Evolutionary conservation across 2,329 filamentous ascomycete genomes (phyloP), one percentile per base, ranked within the genome.

Genomic region (Leptographium flavum): DNA sequence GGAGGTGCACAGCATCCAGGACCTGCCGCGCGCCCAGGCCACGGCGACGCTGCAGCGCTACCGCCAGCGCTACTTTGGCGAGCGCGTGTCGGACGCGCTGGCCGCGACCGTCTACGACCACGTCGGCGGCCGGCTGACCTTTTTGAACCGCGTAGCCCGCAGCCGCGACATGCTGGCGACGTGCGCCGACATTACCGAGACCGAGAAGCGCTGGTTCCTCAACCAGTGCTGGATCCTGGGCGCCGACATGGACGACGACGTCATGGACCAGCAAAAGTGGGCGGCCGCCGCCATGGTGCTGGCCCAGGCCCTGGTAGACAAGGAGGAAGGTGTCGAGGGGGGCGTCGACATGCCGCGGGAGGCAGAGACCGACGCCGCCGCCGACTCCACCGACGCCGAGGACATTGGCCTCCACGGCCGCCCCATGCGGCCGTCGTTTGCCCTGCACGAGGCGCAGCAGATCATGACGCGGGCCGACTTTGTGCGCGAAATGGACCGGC

Each of bases 391-490:
- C 27, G 27, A 25, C 6, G 21, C 13, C 9, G 27, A 14, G 10
- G 25, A 23, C 13, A 17, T 7, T 4, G 35, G 7, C n/a, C n/a
- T 21, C 35, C 9, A 17, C 3, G 15, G 32, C n/a, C 8, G 35
- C 9, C 25, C 94, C 57, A 69, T 86, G 27, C 72, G 96, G 4
- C 87, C 92, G 0, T 75, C 84, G 35, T 82, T 87, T 50, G 78
- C 84, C 0, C 76, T 94, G 45, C 86, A 94, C 59, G 74, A 82
- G 53, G 86, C 87, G 0, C 82, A 90, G 50, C 74, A 95, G 62
- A 82, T 95, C 59, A 95, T 95, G 90, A 96, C 92, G 14, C 75
- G 92, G 44, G 82, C 87, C 48, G 92, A 98, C 62, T 98, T 96
- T 60, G 88, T 96, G 56, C 80, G 92, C 53, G 73, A 79, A 49